Conservation (phyloP, 169 alveolate genomes). For the Plasmodium cynomolgi region DNA sequence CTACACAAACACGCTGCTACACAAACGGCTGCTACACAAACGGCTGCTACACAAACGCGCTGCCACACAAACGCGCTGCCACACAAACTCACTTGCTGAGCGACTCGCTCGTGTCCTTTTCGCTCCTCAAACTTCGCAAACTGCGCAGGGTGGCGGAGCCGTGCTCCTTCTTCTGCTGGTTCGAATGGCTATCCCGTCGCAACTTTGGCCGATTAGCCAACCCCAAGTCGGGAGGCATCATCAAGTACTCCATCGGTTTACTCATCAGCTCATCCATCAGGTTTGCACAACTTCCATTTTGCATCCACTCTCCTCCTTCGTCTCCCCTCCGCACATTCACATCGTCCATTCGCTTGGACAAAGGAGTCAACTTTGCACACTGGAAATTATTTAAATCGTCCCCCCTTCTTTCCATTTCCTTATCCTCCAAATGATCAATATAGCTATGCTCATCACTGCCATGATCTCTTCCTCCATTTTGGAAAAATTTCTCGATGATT, state of each 20-base stretch:
- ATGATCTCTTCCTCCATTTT: neutral
- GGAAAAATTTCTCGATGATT: conserved; percentile 25
- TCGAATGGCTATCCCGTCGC: neutral
- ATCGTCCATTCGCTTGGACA: neutral
- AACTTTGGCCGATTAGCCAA: conserved; percentile 9
- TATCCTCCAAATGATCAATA: neutral
- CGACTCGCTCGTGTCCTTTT: conserved; percentile 24
- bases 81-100: conserved; percentile 29
- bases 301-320: neutral
- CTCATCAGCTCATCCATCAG: neutral
- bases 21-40: too few species aligned
- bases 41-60: neutral
- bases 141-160: conserved; percentile 21
- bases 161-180: neutral
- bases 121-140: conserved; percentile 10
- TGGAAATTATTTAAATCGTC: conserved; percentile 2
- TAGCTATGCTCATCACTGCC: neutral
- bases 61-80: neutral
- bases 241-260: conserved; percentile 28
- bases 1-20: neutral
- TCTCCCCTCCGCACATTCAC: neutral
- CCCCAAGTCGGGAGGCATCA: conserved; percentile 72
- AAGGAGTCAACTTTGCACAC: conserved; percentile 22
- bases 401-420: neutral
- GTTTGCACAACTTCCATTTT: neutral